Base-by-base conservation (phyloP, 2,329 filamentous ascomycete genomes). In the Xylariaceae sp. region DNA sequence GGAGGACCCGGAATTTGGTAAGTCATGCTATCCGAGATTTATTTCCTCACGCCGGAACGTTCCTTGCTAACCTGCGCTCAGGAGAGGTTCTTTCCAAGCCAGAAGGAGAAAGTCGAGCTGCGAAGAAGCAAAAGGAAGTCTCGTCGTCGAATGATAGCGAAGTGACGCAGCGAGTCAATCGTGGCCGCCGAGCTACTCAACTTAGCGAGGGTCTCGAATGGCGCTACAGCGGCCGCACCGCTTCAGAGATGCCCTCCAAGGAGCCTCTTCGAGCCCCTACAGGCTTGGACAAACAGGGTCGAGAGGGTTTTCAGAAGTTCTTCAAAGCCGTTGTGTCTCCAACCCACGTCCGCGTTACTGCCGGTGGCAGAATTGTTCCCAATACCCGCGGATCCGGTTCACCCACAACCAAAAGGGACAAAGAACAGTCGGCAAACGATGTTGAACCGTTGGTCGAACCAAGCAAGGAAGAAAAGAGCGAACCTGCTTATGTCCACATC, bases 301-400 rank as follows among this genome's bases (percentile, higher is more conserved):
- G 79, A 39, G 83, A 87, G 69, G 85, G 85, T n/a, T 88, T 88
- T 65, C 81, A 86, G 70, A 78, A 81, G 55, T 88, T 88, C 69
- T 87, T 85, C 74, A 84, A 85, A 69, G 84, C 85, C 9, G 85
- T 88, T n/a, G 79, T 83, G 3, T 88, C 85, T 39, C 85, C 85
- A 6, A 85, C 83, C 11, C 84, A 88, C 70, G 80, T 88, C 62
- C 82, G 85, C 13, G 85, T 88, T 53, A 88, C 85, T 17, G 85
- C 85, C 60, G 84, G 85, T 59, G 85, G 85, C 48, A 79, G 84
- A 44, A 88, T 88, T 66, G 85, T 88, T 1, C 85, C 84, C 53
- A 88, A 88, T 67, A 86, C 79, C 39, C 78, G 84, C 49, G 78
- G 75, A 10, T 75, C 79, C 2, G 74, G 75, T 4, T 85, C 83